These are phyloP conservation scores for Smallanthus sonchifolius DNA, from an alignment of 129 eudicot genomes.

Conservation along the genomic window DNA sequence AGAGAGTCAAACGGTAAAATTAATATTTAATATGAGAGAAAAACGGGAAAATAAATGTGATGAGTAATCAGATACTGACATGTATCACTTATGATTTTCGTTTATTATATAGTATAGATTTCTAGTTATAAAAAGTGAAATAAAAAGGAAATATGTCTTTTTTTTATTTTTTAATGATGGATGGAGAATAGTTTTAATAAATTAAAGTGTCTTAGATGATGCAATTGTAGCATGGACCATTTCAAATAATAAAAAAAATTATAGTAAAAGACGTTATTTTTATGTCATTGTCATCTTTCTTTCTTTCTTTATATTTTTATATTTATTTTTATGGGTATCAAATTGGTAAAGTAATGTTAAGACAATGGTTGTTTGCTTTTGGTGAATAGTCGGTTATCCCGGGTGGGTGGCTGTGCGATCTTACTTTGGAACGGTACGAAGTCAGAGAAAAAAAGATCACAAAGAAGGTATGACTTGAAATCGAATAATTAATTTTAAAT, in stretches of 20 bases:
- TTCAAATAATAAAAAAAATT: neutral
- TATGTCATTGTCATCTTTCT: neutral
- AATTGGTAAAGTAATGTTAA: neutral
- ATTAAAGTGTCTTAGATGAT: neutral
- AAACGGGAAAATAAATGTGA: no score
- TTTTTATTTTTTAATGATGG: neutral
- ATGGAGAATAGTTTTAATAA: neutral
- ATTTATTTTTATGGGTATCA: neutral
- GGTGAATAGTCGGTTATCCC: constrained; percentile 65
- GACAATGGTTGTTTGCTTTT: neutral
- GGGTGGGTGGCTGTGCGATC: constrained; percentile 84
- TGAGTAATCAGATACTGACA: no score
- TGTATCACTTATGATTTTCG: no score
- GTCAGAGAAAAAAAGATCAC: constrained; percentile 83
- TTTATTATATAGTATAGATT: no score
- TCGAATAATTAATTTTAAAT: neutral
- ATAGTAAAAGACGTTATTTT: neutral
- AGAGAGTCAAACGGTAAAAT: no score
- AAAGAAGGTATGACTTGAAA: constrained; percentile 62
- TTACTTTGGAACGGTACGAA: constrained; percentile 79
- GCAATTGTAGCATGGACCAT: neutral
- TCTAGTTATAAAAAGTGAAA: neutral
- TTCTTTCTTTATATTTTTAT: neutral
- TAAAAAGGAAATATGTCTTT: neutral
- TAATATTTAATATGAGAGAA: no score